phyloP scores from a whole-genome alignment of 805 yeast genomes.

The Pichia scutulata region DNA sequence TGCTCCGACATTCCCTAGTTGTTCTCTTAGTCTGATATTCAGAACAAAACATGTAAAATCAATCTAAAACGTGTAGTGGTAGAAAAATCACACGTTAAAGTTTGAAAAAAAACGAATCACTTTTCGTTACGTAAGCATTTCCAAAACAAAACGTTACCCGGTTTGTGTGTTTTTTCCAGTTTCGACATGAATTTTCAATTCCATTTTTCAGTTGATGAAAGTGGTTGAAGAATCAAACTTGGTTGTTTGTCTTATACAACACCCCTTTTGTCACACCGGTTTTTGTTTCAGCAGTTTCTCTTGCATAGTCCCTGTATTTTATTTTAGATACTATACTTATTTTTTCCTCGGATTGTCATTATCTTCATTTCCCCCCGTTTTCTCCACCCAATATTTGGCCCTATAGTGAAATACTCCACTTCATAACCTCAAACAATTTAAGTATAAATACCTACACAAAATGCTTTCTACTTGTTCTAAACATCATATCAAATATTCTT shows the following conservation, averaged over 20 bases:
- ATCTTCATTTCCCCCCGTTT: neutral
- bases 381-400: neutral
- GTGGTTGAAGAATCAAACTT: neutral
- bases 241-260: neutral
- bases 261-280: neutral
- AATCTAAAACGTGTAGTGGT: too few species aligned
- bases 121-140: neutral
- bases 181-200: neutral
- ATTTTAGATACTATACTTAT: neutral
- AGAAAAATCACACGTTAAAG: too few species aligned
- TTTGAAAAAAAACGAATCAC: neutral
- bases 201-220: neutral
- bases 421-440: neutral
- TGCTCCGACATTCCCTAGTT: neutral
- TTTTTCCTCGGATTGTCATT: neutral
- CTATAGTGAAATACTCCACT: neutral
- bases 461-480: conserved; percentile 1
- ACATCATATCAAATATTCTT: neutral
- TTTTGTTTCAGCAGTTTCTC: neutral
- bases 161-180: neutral
- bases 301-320: neutral
- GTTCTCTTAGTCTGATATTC: neutral
- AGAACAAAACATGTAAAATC: neutral
- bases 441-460: neutral
- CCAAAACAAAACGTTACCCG: neutral